Conservation (phyloP, 192 early-diverging fungal species). For the Entophlyctis luteolus region DNA sequence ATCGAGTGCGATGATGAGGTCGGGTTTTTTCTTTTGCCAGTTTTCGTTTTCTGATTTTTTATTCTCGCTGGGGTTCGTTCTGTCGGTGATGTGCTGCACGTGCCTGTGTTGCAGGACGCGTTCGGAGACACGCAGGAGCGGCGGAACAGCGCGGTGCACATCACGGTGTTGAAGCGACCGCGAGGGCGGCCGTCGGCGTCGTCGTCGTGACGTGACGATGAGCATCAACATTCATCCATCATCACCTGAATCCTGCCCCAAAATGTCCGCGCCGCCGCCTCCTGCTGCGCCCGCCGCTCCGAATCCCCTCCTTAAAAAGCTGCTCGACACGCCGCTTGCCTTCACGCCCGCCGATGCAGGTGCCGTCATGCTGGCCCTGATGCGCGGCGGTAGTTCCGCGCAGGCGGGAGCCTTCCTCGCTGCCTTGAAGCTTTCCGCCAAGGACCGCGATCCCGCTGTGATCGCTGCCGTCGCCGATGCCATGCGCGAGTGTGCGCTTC, state of each 20-base stretch:
- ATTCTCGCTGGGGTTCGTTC: background rate
- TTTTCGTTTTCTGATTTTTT: background rate
- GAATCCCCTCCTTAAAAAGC: background rate
- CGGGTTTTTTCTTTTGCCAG: background rate
- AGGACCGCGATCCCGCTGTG: conserved; percentile 70
- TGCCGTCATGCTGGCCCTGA: conserved; percentile 64
- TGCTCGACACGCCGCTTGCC: conserved; percentile 41
- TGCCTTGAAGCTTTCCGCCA: conserved; percentile 63
- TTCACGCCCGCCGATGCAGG: conserved; percentile 60
- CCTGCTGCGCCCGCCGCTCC: too few species aligned
- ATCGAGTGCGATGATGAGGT: conserved; percentile 18
- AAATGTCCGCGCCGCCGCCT: too few species aligned
- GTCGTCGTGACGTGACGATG: too few species aligned
- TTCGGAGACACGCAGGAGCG: background rate
- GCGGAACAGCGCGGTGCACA: conserved; percentile 17
- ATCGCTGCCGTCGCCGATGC: conserved; percentile 74
- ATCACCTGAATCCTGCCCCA: too few species aligned
- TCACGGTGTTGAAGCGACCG: too few species aligned
- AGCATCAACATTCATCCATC: too few species aligned
- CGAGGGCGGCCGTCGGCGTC: too few species aligned
- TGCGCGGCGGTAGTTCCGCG: conserved; percentile 71
- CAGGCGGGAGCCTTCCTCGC: conserved; percentile 88
- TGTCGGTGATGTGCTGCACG: too few species aligned
- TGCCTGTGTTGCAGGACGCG: background rate
- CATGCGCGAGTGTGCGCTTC: conserved; percentile 66